These are phyloP conservation scores for Plasmodium falciparum DNA, from an alignment of 169 alveolate genomes.

Conservation along the genomic window DNA sequence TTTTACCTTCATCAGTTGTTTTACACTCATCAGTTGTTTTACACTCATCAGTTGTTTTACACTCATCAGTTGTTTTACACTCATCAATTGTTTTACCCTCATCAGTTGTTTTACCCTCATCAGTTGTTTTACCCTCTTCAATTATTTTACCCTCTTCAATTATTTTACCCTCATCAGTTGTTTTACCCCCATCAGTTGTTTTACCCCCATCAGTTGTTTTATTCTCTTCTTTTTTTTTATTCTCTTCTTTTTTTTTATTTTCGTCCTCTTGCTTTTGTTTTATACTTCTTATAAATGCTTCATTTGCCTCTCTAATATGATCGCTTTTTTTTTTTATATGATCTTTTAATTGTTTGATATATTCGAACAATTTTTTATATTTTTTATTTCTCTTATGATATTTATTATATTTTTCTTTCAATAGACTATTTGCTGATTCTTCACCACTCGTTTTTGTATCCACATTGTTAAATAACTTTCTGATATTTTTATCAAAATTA, in stretches of 20 bases:
- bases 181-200: too few species aligned
- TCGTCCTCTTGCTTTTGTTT: not conserved
- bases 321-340: conserved; percentile 7
- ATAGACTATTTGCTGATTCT: conserved; percentile 58
- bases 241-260: not conserved
- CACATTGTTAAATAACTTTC: conserved; percentile 19
- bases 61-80: too few species aligned
- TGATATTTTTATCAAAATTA: conserved; percentile 28
- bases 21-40: too few species aligned
- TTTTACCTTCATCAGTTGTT: not conserved
- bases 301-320: not conserved
- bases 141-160: too few species aligned
- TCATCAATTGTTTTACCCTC: not conserved
- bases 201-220: too few species aligned
- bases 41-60: not conserved
- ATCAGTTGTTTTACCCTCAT: too few species aligned
- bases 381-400: conserved; percentile 43
- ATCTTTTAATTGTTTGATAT: conserved; percentile 35
- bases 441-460: conserved; percentile 55
- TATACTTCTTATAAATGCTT: not conserved
- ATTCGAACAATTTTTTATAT: conserved; percentile 30
- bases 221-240: too few species aligned
- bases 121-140: not conserved
- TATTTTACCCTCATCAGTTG: too few species aligned
- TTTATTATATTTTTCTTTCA: conserved; percentile 40